phyloP scores from a whole-genome alignment of 768 basidiomycete genomes.

The Termitomyces sp. region DNA sequence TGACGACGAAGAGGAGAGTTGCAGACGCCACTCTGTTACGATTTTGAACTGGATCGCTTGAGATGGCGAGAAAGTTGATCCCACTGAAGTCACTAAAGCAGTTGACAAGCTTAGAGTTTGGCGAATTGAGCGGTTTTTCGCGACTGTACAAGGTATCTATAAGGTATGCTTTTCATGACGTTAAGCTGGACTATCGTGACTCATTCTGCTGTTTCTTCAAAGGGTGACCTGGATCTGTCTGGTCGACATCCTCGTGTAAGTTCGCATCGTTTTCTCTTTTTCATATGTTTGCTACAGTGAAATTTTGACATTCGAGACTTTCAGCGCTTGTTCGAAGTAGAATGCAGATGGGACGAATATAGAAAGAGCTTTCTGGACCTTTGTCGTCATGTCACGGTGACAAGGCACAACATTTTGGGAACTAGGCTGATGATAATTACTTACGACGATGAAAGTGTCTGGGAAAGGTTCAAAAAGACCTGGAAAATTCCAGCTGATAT shows the following conservation, averaged over 20 bases:
- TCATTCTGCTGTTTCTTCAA: neutral
- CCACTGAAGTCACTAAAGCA: neutral
- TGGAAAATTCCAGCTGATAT: neutral
- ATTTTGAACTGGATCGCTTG: neutral
- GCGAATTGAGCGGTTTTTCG: neutral
- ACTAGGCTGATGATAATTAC: too few species aligned
- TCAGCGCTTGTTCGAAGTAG: neutral
- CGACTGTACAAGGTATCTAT: constrained; percentile 2
- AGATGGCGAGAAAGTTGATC: neutral
- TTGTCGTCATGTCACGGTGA: neutral
- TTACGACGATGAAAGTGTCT: neutral
- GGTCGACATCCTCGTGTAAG: constrained; percentile 4
- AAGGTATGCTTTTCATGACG: neutral
- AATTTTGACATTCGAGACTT: neutral
- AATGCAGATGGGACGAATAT: neutral
- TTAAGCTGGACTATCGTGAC: neutral
- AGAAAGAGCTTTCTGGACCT: neutral
- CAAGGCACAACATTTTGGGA: neutral
- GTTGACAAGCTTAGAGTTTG: neutral
- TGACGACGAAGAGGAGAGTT: neutral
- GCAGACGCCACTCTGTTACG: neutral
- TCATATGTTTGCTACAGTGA: neutral
- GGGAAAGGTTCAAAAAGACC: neutral
- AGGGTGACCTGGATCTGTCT: constrained; percentile 7
- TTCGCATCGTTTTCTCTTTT: neutral